Evolutionary conservation across 176 grass and related monocot genomes (phyloP), one percentile per base, ranked within the genome.

Genomic region (Paspalum vaginatum): DNA sequence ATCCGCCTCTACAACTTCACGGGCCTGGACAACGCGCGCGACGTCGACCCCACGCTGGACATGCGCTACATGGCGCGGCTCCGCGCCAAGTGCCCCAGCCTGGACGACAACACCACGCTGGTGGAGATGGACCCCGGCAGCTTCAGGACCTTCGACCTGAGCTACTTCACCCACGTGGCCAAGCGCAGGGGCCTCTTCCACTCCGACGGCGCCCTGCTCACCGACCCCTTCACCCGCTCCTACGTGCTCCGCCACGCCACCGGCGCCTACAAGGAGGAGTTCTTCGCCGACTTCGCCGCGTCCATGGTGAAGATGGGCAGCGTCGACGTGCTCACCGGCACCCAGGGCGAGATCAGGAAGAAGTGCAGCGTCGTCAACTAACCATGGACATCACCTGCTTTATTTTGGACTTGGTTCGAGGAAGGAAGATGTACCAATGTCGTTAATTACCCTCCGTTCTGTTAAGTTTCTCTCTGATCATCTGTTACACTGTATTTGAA

Each of bases 81-180:
- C 1, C 78, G 72, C 5, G 12, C 0, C 20, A 94, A 87, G 59
- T 94, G 92, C 58, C 21, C 79, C 8, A 88, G 80, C 67, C 96
- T 90, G 8, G 44, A 81, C 37, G 92, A 99, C 79, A 84, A 74
- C 70, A 91, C 52, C 37, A 99, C 96, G 48, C 60, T 88, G 4
- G 81, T 95, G 68, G 93, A 95, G 81, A 99, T 99, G 96, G 93
- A 99, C 45, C 96, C 96, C 0, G 93, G 96, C 0, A 99, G 90
- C 83, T 91, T 89, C 93, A 88, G 9, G 59, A 93, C 93, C 44
- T 99, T 99, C 75, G 93, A 99, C 76, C 68, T 88, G 0, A 40
- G 61, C 40, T 99, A 93, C 85, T 99, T 26, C 87, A 81, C 44
- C 41, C 48, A 83, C 42, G 88, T 99, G 2, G 60, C 77, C 56